phyloP scores from a whole-genome alignment of 2,329 filamentous ascomycete genomes.

The Ambrosiella beaveri region DNA sequence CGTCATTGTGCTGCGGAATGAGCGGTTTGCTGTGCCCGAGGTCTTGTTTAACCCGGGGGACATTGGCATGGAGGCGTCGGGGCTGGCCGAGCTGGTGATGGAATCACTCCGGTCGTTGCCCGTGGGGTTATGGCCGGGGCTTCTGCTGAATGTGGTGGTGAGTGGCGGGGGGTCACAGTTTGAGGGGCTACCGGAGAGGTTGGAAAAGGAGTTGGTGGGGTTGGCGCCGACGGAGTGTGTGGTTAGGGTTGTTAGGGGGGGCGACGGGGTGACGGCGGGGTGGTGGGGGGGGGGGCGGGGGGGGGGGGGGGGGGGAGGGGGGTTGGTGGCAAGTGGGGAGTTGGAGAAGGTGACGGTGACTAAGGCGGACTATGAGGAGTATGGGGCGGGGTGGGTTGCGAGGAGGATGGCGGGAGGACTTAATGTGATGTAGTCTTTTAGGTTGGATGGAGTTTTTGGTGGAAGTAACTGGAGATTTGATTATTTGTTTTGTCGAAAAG shows the following conservation, averaged over 20 bases:
- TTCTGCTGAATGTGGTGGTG: conserved; percentile 74
- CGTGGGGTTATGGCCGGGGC: conserved; percentile 63
- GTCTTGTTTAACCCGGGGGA: conserved; percentile 75
- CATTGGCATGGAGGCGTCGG: conserved; percentile 67
- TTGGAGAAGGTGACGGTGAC: conserved; percentile 59
- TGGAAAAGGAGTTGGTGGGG: conserved; percentile 58
- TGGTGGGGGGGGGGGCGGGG: conserved; percentile 80
- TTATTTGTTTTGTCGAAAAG: too few species aligned
- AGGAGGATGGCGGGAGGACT: conserved; percentile 41
- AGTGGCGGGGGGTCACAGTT: conserved; percentile 75
- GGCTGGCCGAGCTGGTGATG: conserved; percentile 66
- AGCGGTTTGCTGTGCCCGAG: conserved; percentile 80
- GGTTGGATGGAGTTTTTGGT: neutral
- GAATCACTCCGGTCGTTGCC: conserved; percentile 62
- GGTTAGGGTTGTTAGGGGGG: conserved; percentile 52
- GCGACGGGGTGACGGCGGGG: conserved; percentile 59
- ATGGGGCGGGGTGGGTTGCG: conserved; percentile 58
- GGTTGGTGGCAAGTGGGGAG: conserved; percentile 52
- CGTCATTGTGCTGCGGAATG: conserved; percentile 71
- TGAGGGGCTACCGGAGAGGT: conserved; percentile 61
- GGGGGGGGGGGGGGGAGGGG: conserved; percentile 73
- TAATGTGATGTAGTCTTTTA: conserved; percentile 1
- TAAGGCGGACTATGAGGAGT: conserved; percentile 76
- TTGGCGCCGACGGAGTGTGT: conserved; percentile 60
- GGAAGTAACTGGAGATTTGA: neutral